Conservation (phyloP, 805 yeast genomes). For the Cyberlindnera xylosilytica region DNA sequence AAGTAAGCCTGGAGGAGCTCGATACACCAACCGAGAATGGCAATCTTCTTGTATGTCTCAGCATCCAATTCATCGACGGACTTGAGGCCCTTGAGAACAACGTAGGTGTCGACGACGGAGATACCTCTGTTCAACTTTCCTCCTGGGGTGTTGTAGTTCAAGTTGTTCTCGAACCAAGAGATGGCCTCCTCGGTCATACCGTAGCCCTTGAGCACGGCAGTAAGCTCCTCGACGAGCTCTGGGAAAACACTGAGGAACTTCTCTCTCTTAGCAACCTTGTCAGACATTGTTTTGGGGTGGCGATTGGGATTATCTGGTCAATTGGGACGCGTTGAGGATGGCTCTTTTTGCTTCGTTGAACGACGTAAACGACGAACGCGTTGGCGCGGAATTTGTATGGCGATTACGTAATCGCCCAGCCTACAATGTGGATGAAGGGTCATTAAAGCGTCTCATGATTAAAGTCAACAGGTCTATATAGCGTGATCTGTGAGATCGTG, state of each 20-base stretch:
- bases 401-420: too few species aligned
- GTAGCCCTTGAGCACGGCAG: slow-evolving; percentile 98
- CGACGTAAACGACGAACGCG: too few species aligned
- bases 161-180: slow-evolving; percentile 77
- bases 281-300: slow-evolving; percentile 15
- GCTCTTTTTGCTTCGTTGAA: too few species aligned
- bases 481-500: too few species aligned
- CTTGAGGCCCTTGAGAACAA: slow-evolving; percentile 64
- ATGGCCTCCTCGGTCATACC: slow-evolving; percentile 97
- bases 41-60: slow-evolving; percentile 78
- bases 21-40: slow-evolving; percentile 91
- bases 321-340: not conserved
- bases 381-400: too few species aligned
- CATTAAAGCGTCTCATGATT: too few species aligned
- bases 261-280: slow-evolving; percentile 37
- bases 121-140: slow-evolving; percentile 96
- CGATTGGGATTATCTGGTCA: too few species aligned
- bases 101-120: slow-evolving; percentile 91
- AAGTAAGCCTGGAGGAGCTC: slow-evolving; percentile 95
- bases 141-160: slow-evolving; percentile 89
- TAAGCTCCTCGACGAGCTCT: slow-evolving; percentile 74
- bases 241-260: slow-evolving; percentile 92
- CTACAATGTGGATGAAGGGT: too few species aligned
- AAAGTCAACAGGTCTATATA: too few species aligned
- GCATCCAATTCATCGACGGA: slow-evolving; percentile 54